Evolutionary conservation across 257 asterid species (phyloP).

Genomic region (Solanum virginianum): DNA sequence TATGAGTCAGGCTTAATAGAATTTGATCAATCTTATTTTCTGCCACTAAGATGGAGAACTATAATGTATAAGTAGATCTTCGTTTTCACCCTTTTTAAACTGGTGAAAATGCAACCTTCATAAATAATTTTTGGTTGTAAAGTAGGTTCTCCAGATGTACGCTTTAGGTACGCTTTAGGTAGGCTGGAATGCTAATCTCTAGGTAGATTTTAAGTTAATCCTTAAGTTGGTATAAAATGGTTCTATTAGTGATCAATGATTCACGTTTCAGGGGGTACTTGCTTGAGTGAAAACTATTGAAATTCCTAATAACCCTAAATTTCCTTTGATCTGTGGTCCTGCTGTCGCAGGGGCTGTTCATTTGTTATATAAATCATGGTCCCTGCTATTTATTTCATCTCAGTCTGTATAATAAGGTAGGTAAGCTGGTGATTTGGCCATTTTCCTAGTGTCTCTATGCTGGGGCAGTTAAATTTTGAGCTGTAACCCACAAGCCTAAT

Average conservation of each 20-base stretch:
- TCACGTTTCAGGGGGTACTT: background rate
- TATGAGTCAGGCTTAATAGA: too few relatives aligned
- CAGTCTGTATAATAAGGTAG: background rate
- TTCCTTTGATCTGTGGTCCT: background rate
- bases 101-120: background rate
- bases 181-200: background rate
- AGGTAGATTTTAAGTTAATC: background rate
- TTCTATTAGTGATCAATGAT: background rate
- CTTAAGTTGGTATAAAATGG: background rate
- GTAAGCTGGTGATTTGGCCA: background rate
- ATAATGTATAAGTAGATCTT: background rate
- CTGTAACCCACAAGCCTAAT: background rate
- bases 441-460: background rate
- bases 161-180: background rate
- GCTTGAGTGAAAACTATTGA: background rate
- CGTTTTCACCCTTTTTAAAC: background rate
- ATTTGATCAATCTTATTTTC: too few relatives aligned
- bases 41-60: too few relatives aligned
- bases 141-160: background rate
- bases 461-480: background rate
- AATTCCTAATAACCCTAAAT: background rate
- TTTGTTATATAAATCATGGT: background rate
- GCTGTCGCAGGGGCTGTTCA: background rate
- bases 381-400: background rate
- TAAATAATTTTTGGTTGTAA: background rate